phyloP scores from a whole-genome alignment of 805 yeast species.

The Spathaspora passalidarum region DNA sequence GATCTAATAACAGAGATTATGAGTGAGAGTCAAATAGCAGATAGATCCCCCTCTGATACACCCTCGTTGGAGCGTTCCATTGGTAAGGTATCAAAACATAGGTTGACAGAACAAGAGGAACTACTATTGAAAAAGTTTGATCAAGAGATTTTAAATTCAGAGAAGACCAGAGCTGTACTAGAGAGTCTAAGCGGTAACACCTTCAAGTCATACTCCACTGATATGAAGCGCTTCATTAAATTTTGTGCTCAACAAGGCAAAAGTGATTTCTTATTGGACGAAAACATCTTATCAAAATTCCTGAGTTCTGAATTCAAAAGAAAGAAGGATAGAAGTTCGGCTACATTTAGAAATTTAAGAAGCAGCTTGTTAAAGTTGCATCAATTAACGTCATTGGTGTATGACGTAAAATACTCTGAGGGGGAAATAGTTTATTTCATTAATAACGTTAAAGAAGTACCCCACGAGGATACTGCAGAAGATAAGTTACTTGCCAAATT shows the following conservation, averaged over 20 bases:
- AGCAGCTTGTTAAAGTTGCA: slow-evolving; percentile 10
- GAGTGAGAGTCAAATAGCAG: background rate
- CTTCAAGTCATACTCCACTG: slow-evolving; percentile 10
- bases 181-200: slow-evolving; percentile 8
- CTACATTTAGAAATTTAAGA: slow-evolving; percentile 4
- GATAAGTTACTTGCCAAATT: slow-evolving; percentile 4
- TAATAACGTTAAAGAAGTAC: slow-evolving; percentile 1
- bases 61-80: background rate
- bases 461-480: background rate
- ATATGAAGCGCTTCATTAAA: slow-evolving; percentile 8
- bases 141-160: slow-evolving; percentile 6
- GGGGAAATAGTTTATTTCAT: slow-evolving; percentile 7
- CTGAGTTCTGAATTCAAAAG: slow-evolving; percentile 1
- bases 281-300: slow-evolving; percentile 6
- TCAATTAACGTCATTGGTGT: slow-evolving; percentile 9
- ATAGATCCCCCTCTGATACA: background rate
- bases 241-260: slow-evolving; percentile 10
- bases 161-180: slow-evolving; percentile 4
- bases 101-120: slow-evolving; percentile 5
- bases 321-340: background rate
- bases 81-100: slow-evolving; percentile 8
- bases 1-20: background rate
- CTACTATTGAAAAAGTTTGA: slow-evolving; percentile 8
- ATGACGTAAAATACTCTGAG: slow-evolving; percentile 8
- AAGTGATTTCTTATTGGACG: slow-evolving; percentile 4